A percentile compares a stretch with the other conserved stretches of the same genome.
phyloP scores from a whole-genome alignment of 192 early-diverging fungal genomes.

The Coemansia sp. region DNA sequence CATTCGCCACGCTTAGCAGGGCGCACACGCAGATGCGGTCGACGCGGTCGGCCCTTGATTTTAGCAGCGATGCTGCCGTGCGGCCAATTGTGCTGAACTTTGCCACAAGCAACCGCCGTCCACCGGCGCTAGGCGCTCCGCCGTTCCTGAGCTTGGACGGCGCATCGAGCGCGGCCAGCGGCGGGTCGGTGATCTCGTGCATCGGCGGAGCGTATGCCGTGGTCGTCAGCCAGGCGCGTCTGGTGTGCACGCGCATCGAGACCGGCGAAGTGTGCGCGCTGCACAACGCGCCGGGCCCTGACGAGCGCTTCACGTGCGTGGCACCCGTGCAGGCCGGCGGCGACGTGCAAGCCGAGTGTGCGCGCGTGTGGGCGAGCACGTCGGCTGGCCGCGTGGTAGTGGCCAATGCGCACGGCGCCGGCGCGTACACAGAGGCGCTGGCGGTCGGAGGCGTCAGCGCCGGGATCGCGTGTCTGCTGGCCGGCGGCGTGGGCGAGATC shows the following conservation, averaged over 20 bases:
- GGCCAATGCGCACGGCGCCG: slow-evolving; percentile 22
- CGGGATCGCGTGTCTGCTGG: slow-evolving; percentile 23
- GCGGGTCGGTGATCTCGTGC: slow-evolving; percentile 21
- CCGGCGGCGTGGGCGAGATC: slow-evolving; percentile 28
- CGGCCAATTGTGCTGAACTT: slow-evolving; percentile 28
- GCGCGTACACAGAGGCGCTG: slow-evolving; percentile 25
- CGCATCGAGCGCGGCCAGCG: neutral
- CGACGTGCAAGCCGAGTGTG: slow-evolving; percentile 28
- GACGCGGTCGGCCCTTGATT: slow-evolving; percentile 36
- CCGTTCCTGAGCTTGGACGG: slow-evolving; percentile 37
- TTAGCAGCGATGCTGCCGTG: slow-evolving; percentile 27
- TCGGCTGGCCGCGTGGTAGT: slow-evolving; percentile 38
- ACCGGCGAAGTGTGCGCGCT: slow-evolving; percentile 48
- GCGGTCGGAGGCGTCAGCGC: slow-evolving; percentile 10
- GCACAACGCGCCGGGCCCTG: slow-evolving; percentile 45
- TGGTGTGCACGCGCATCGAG: slow-evolving; percentile 47
- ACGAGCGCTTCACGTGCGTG: slow-evolving; percentile 48
- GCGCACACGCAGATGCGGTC: slow-evolving; percentile 11
- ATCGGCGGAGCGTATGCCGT: slow-evolving; percentile 37
- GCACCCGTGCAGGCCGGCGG: slow-evolving; percentile 30
- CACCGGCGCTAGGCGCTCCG: slow-evolving; percentile 37
- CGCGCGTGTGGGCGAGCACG: slow-evolving; percentile 40
- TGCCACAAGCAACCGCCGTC: slow-evolving; percentile 28
- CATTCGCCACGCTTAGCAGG: slow-evolving; percentile 1
- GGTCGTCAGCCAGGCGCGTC: slow-evolving; percentile 38